Evolutionary conservation across 768 basidiomycete genomes (phyloP).

Genomic region (Pleurotus cornucopiae): DNA sequence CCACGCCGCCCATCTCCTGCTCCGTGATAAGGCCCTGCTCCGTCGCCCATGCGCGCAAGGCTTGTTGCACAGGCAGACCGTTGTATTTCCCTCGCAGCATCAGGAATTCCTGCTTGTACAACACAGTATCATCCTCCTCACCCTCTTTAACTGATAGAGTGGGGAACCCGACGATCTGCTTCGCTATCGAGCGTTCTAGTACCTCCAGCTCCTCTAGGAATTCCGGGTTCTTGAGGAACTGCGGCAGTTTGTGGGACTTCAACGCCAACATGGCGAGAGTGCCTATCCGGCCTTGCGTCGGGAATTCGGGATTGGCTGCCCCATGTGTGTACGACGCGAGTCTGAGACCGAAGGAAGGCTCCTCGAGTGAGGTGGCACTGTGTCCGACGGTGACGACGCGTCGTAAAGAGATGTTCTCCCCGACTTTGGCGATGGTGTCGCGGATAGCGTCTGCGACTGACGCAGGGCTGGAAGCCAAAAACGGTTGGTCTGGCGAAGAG

Average conservation of each 20-base stretch:
- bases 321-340: conserved; percentile 65
- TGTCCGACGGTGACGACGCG: conserved; percentile 49
- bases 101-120: conserved; percentile 73
- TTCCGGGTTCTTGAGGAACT: conserved; percentile 37
- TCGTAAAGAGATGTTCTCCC: conserved; percentile 73
- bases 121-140: conserved; percentile 40
- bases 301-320: conserved; percentile 31
- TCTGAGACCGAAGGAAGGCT: conserved; percentile 34
- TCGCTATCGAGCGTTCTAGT: conserved; percentile 72
- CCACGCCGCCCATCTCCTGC: conserved; percentile 34
- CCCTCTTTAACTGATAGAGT: conserved; percentile 45
- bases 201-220: conserved; percentile 55
- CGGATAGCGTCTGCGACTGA: conserved; percentile 64
- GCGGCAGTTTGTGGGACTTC: conserved; percentile 41
- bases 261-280: conserved; percentile 53
- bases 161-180: conserved; percentile 83
- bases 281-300: conserved; percentile 55
- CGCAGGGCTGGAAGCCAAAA: conserved; percentile 23
- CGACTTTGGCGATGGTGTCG: conserved; percentile 68
- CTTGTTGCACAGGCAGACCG: conserved; percentile 37
- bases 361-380: conserved; percentile 29
- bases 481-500: conserved; percentile 24
- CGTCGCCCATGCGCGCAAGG: conserved; percentile 51
- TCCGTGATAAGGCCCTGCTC: conserved; percentile 37
- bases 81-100: conserved; percentile 60